Evolutionary conservation across 1,139 yeast species (phyloP).

Genomic region (Suhomyces panamericanus): DNA sequence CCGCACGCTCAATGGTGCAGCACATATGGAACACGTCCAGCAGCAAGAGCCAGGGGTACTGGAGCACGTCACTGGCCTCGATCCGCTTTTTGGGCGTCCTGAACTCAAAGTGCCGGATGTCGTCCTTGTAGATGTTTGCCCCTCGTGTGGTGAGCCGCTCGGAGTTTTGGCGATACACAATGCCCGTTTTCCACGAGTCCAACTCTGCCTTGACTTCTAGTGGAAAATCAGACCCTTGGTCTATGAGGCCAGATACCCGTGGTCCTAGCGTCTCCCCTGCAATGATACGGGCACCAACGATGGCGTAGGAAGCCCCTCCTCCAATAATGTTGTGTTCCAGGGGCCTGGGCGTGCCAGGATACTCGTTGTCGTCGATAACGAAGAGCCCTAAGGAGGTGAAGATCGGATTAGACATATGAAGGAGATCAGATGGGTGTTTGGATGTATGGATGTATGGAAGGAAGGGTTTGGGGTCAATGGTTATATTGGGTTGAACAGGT

Average conservation of each 20-base stretch:
- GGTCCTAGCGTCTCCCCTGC: constrained; percentile 35
- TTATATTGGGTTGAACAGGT: not conserved
- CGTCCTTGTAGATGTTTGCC: constrained; percentile 68
- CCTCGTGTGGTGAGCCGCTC: constrained; percentile 75
- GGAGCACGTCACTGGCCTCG: constrained; percentile 56
- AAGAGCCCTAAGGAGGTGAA: constrained; percentile 81
- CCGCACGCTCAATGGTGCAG: constrained; percentile 67
- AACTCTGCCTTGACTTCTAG: constrained; percentile 43
- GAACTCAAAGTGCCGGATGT: constrained; percentile 49
- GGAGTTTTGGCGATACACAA: constrained; percentile 51
- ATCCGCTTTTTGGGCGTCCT: constrained; percentile 65
- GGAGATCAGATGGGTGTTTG: too few relatives aligned
- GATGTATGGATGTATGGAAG: too few relatives aligned
- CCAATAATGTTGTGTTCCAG: constrained; percentile 65
- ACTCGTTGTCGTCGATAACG: constrained; percentile 85
- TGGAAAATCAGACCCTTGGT: constrained; percentile 81
- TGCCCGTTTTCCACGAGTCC: constrained; percentile 61
- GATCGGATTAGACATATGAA: constrained; percentile 15
- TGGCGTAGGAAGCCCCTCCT: constrained; percentile 87
- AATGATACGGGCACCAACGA: constrained; percentile 70
- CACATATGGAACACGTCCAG: constrained; percentile 67
- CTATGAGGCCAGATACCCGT: constrained; percentile 67
- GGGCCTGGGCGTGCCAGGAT: constrained; percentile 41
- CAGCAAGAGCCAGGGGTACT: constrained; percentile 31
- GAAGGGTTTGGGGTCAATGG: too few relatives aligned